A percentile compares a stretch with the other conserved stretches of the same genome.
Evolutionary conservation across 1,284 basidiomycete genomes (phyloP).

Genomic region (Binderoboletus segoi): DNA sequence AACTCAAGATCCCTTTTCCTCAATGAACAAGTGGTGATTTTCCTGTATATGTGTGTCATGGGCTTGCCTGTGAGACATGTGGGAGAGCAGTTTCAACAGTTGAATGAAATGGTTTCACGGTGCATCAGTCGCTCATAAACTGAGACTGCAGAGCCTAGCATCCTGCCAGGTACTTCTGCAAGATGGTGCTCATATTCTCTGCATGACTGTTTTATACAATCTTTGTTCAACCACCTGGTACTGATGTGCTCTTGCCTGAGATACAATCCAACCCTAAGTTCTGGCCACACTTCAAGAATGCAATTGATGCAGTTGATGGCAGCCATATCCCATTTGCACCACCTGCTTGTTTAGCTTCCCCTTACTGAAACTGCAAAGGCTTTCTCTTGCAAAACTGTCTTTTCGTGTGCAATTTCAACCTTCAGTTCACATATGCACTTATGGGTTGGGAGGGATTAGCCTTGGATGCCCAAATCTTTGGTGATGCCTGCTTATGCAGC

Average conservation of each 20-base stretch:
- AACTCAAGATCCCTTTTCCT: too few species aligned
- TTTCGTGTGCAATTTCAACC: conserved; percentile 20
- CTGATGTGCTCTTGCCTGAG: not conserved
- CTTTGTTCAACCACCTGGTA: not conserved
- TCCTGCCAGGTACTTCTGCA: conserved; percentile 2
- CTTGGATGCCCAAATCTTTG: conserved; percentile 8
- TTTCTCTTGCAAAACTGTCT: conserved; percentile 29
- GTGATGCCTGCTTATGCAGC: not conserved
- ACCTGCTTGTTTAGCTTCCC: not conserved
- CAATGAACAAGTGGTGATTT: too few species aligned
- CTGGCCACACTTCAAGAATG: conserved; percentile 6
- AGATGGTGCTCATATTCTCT: not conserved
- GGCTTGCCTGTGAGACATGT: too few species aligned
- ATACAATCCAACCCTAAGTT: not conserved
- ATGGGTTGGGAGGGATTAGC: conserved; percentile 15
- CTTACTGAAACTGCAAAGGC: conserved; percentile 26
- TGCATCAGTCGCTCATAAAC: too few species aligned
- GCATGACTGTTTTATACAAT: not conserved
- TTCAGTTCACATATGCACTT: conserved; percentile 7
- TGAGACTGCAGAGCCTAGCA: too few species aligned
- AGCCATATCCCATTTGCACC: not conserved
- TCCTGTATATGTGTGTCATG: too few species aligned
- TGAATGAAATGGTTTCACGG: too few species aligned
- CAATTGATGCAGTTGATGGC: conserved; percentile 2
- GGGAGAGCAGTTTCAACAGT: too few species aligned